Evolutionary conservation across 805 yeast species (phyloP).

Genomic region (Pichia californica): DNA sequence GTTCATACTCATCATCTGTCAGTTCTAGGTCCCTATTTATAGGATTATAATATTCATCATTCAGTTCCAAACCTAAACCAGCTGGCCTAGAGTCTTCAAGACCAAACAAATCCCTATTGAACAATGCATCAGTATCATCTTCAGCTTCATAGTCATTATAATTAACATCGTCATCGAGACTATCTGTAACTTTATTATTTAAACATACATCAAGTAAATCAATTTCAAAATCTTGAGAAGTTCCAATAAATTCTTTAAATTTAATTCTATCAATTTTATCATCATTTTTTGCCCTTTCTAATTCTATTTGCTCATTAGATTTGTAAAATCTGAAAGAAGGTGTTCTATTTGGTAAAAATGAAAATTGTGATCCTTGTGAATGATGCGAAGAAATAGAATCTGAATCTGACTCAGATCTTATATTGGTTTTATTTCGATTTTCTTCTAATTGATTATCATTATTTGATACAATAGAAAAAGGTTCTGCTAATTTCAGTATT

Average conservation of each 20-base stretch:
- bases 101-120: constrained; percentile 33
- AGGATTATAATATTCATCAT: constrained; percentile 4
- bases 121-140: constrained; percentile 35
- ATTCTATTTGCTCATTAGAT: constrained; percentile 25
- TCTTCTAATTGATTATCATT: too few species aligned
- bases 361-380: constrained; percentile 22
- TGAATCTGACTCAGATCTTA: background rate
- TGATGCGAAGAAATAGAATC: constrained; percentile 19
- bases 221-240: constrained; percentile 15
- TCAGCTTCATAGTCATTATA: constrained; percentile 23
- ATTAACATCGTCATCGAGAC: constrained; percentile 9
- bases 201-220: constrained; percentile 22
- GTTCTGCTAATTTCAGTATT: background rate
- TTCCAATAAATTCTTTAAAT: constrained; percentile 9
- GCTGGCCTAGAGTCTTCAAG: background rate
- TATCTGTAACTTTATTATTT: background rate
- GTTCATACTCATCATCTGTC: background rate
- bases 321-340: constrained; percentile 34
- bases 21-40: constrained; percentile 6
- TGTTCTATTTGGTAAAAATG: constrained; percentile 26
- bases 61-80: constrained; percentile 6
- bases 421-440: background rate
- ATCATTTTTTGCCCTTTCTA: constrained; percentile 18
- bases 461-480: too few species aligned
- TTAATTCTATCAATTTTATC: constrained; percentile 8